phyloP scores from a whole-genome alignment of 2,329 filamentous ascomycete species.

The Alternaria viburni region DNA sequence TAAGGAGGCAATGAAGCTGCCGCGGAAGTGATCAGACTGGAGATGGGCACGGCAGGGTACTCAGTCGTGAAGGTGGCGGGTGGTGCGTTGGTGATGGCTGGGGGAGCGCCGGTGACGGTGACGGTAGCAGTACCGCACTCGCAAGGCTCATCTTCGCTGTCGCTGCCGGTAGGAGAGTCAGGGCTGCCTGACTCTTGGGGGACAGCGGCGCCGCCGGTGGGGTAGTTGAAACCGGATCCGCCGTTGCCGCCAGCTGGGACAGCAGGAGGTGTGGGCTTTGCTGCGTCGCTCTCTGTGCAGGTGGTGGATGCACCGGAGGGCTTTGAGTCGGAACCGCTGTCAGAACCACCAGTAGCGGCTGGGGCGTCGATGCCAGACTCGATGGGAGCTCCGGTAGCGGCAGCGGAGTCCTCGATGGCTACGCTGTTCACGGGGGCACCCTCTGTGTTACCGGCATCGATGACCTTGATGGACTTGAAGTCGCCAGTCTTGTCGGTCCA shows the following conservation, averaged over 20 bases:
- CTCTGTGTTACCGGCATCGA: constrained; percentile 41
- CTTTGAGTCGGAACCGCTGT: not conserved
- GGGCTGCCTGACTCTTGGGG: constrained; percentile 11
- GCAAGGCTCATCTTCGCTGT: constrained; percentile 23
- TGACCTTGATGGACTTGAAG: constrained; percentile 57
- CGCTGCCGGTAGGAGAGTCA: constrained; percentile 4
- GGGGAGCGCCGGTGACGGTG: constrained; percentile 37
- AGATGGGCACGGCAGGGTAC: constrained; percentile 17
- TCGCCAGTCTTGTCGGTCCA: constrained; percentile 57
- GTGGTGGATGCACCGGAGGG: constrained; percentile 5
- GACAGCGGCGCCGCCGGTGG: constrained; percentile 5
- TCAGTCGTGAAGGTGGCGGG: constrained; percentile 19
- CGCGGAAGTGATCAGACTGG: constrained; percentile 5
- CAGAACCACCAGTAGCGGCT: constrained; percentile 14
- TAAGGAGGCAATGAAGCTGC: constrained; percentile 19
- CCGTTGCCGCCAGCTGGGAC: constrained; percentile 9
- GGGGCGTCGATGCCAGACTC: constrained; percentile 34
- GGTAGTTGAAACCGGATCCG: constrained; percentile 21
- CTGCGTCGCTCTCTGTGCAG: constrained; percentile 17
- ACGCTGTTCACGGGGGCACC: constrained; percentile 39
- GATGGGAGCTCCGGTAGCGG: constrained; percentile 34
- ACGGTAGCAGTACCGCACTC: constrained; percentile 37
- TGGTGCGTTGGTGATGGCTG: constrained; percentile 21
- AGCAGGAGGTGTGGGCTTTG: constrained; percentile 2
- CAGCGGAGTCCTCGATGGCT: constrained; percentile 32